A percentile compares a stretch with the other conserved stretches of the same genome.
These are phyloP conservation scores for Salix udensis DNA, from an alignment of 345 rosid genomes.

Conservation along the genomic window DNA sequence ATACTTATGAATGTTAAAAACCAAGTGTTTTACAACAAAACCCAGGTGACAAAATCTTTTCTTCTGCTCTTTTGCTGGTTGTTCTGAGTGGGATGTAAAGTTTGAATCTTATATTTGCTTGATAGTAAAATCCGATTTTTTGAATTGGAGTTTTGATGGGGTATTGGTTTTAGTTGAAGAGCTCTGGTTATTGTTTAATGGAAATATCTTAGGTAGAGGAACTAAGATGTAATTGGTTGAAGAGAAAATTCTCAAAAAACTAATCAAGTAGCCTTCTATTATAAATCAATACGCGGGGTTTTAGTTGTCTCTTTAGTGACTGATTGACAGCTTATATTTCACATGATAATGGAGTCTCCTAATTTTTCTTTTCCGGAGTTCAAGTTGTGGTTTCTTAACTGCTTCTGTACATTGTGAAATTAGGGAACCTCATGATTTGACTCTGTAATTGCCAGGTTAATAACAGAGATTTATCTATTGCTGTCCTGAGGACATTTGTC, in stretches of 20 bases:
- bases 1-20: conserved; percentile 88
- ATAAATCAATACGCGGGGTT: not conserved
- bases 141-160: not conserved
- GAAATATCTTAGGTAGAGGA: not conserved
- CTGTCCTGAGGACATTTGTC: conserved; percentile 75
- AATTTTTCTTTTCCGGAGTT: not conserved
- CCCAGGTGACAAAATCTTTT: conserved; percentile 53
- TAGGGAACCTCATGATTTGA: conserved; percentile 7
- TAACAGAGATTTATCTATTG: conserved; percentile 87
- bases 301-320: not conserved
- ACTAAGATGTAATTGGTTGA: not conserved
- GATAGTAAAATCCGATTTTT: not conserved
- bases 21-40: conserved; percentile 89
- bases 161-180: not conserved
- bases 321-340: not conserved
- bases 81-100: not conserved
- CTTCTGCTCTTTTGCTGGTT: conserved; percentile 4
- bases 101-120: not conserved
- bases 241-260: not conserved
- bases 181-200: not conserved
- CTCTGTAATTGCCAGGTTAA: conserved; percentile 55
- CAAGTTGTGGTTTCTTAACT: not conserved
- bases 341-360: not conserved
- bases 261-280: not conserved
- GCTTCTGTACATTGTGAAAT: not conserved